phyloP scores from a whole-genome alignment of 768 basidiomycete species.

The Cystobasidiopsis lactophilus region DNA sequence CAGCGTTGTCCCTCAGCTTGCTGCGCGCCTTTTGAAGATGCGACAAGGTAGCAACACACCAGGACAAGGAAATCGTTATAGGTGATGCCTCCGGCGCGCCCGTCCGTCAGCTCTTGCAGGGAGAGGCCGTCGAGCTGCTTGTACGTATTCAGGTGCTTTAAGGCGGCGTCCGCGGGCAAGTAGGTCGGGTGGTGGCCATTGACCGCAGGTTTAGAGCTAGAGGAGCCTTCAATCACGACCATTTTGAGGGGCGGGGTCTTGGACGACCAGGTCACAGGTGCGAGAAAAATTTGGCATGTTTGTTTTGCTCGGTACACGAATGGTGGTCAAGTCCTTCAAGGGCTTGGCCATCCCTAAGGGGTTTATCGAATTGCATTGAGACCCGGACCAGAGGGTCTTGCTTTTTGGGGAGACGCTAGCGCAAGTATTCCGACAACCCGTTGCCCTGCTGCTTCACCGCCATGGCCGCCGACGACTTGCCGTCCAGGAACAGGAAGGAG shows the following conservation, averaged over 20 bases:
- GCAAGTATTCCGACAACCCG: too few species aligned
- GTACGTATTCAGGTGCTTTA: conserved; percentile 56
- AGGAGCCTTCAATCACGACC: too few species aligned
- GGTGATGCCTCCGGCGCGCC: conserved; percentile 65
- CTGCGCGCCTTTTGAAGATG: background rate
- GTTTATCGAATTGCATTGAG: too few species aligned
- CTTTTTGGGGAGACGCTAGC: too few species aligned
- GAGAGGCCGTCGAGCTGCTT: conserved; percentile 56
- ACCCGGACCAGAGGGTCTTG: too few species aligned
- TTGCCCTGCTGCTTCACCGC: too few species aligned
- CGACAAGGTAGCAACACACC: background rate
- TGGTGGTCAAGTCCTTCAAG: too few species aligned
- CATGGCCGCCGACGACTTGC: conserved; percentile 21
- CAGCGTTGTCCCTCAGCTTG: conserved; percentile 3
- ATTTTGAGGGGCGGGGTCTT: too few species aligned
- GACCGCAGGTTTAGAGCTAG: background rate
- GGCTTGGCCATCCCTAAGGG: too few species aligned
- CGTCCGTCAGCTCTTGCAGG: conserved; percentile 68
- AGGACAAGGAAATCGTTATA: conserved; percentile 87
- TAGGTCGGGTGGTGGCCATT: background rate
- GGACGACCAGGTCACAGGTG: too few species aligned
- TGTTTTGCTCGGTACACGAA: too few species aligned
- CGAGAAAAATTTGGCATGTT: too few species aligned
- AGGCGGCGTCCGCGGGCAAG: conserved; percentile 28
- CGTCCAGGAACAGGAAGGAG: conserved; percentile 84